Conservation (phyloP, 495 filamentous ascomycete genomes). For the Pyrenula massariospora region DNA sequence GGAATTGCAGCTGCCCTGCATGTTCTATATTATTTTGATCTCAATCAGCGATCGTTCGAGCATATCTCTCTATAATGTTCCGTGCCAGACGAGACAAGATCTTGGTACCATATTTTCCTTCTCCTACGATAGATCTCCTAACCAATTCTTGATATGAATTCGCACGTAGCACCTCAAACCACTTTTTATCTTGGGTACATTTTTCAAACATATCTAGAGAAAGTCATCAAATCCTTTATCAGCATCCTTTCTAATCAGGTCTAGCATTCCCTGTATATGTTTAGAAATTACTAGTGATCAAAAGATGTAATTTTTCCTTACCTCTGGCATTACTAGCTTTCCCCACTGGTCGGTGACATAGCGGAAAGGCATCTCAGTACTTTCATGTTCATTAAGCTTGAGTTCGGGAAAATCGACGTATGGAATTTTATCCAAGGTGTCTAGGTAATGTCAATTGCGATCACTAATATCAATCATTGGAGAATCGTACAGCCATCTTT, state of each 20-base stretch:
- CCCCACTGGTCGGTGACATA: slow-evolving; percentile 71
- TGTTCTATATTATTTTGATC: no score
- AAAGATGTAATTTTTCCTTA: slow-evolving; percentile 23
- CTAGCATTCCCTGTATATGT: slow-evolving; percentile 68
- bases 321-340: slow-evolving; percentile 80
- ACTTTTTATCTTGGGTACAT: no score
- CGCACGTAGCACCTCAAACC: no score
- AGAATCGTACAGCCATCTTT: slow-evolving; percentile 58
- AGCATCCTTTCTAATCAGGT: slow-evolving; percentile 85
- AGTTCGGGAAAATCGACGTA: slow-evolving; percentile 85
- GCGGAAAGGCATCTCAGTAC: slow-evolving; percentile 93
- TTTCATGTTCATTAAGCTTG: slow-evolving; percentile 79
- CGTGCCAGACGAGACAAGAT: no score
- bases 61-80: no score
- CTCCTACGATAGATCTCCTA: no score
- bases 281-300: slow-evolving; percentile 1
- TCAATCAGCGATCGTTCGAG: no score
- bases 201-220: slow-evolving; percentile 22
- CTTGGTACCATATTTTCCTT: no score
- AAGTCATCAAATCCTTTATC: slow-evolving; percentile 85
- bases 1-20: no score
- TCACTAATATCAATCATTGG: slow-evolving; percentile 5
- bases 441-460: slow-evolving; percentile 37
- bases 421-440: slow-evolving; percentile 51
- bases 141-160: no score